Evolutionary conservation across 306 rosid species (phyloP).

Genomic region (Psophocarpus tetragonolobus): DNA sequence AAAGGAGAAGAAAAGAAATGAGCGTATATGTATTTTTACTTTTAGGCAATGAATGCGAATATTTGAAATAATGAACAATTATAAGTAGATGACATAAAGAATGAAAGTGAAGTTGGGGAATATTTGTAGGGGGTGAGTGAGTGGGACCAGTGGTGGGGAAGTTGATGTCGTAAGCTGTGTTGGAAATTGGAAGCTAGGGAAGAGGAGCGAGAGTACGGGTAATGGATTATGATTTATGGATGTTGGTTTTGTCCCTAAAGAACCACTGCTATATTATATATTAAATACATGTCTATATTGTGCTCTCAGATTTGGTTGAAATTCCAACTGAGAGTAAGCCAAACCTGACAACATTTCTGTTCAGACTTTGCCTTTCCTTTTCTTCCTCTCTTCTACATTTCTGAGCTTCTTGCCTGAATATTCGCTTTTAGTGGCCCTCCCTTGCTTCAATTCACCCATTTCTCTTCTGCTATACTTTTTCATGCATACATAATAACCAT

Average conservation of each 20-base stretch:
- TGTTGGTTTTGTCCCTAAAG: constrained; percentile 23
- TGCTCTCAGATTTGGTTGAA: constrained; percentile 26
- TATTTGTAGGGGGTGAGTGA: constrained; percentile 19
- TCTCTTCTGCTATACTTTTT: not conserved
- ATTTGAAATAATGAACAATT: constrained; percentile 38
- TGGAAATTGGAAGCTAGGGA: constrained; percentile 42
- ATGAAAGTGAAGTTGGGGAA: constrained; percentile 23
- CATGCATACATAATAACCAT: constrained; percentile 22
- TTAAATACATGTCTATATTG: not conserved
- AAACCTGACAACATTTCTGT: constrained; percentile 36
- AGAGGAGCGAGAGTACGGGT: not conserved
- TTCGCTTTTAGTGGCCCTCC: not conserved
- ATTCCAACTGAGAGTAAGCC: constrained; percentile 30
- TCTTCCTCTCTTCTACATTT: not conserved
- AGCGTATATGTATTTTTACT: not conserved
- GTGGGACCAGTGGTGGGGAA: constrained; percentile 41
- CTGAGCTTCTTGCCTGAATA: not conserved
- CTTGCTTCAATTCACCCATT: not conserved
- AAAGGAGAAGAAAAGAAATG: not conserved
- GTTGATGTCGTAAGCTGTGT: constrained; percentile 34
- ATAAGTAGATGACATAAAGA: constrained; percentile 21
- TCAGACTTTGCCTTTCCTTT: constrained; percentile 23
- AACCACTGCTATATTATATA: not conserved
- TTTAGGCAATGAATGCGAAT: constrained; percentile 33
- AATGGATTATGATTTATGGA: too few species aligned